phyloP scores from a whole-genome alignment of 768 basidiomycete species.

The Lactifluus hygrophoroides region DNA sequence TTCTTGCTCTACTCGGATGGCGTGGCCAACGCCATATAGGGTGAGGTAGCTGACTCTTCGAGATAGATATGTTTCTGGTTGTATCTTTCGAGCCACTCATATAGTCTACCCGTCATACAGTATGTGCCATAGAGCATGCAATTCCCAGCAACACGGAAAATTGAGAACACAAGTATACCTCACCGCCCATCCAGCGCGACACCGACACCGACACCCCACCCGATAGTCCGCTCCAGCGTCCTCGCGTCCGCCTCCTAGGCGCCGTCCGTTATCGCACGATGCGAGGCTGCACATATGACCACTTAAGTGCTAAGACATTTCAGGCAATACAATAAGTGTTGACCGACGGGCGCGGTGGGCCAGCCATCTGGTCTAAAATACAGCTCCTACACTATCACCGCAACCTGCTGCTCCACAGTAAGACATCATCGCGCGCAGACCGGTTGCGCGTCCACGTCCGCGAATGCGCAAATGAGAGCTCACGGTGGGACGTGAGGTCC shows the following conservation, averaged over 20 bases:
- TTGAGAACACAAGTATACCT: neutral
- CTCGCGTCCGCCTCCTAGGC: conserved; percentile 14
- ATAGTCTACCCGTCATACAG: neutral
- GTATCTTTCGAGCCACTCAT: neutral
- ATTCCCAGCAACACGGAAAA: neutral
- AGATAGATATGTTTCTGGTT: no score
- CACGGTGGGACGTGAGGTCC: neutral
- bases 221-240: conserved; percentile 2
- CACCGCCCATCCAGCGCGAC: neutral
- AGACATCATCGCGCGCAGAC: neutral
- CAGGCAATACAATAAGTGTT: conserved; percentile 3
- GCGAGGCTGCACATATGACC: conserved; percentile 11
- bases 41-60: neutral
- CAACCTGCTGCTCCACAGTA: neutral
- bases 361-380: conserved; percentile 3
- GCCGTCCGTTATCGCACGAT: conserved; percentile 9
- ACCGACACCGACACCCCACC: conserved; percentile 8
- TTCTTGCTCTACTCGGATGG: neutral
- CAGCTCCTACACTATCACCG: conserved; percentile 1
- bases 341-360: neutral
- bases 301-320: conserved; percentile 1
- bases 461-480: neutral
- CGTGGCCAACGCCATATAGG: no score
- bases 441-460: conserved; percentile 4
- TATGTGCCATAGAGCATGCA: neutral